These are phyloP conservation scores for Apophysomyces elegans DNA, from an alignment of 371 early-diverging fungal genomes.

Conservation along the genomic window DNA sequence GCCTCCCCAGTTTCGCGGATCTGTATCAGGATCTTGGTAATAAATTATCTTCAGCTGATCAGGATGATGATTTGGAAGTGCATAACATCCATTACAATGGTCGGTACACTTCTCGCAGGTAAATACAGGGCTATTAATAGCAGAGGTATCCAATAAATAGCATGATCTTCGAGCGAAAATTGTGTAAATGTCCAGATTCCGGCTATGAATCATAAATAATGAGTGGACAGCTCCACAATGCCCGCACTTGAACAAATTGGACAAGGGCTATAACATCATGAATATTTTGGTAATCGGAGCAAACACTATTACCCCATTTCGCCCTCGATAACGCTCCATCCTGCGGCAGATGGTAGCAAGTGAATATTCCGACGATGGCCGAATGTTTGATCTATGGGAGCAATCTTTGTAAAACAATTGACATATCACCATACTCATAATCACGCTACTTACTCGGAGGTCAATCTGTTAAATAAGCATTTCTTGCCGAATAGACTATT, in stretches of 20 bases:
- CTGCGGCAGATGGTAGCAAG: slow-evolving; percentile 33
- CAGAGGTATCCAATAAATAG: not conserved
- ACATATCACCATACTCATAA: not conserved
- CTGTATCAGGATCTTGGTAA: not conserved
- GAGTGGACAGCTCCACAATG: slow-evolving; percentile 18
- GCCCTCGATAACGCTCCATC: slow-evolving; percentile 27
- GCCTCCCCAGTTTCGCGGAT: slow-evolving; percentile 1
- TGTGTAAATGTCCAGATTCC: slow-evolving; percentile 15
- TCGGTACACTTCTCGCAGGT: slow-evolving; percentile 23
- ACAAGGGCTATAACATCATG: slow-evolving; percentile 4
- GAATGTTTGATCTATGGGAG: not conserved
- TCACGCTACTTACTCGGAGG: not conserved
- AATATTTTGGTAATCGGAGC: not conserved
- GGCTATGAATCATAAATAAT: slow-evolving; percentile 10
- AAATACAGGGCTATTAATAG: slow-evolving; percentile 15
- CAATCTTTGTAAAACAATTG: not conserved
- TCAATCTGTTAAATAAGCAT: not conserved
- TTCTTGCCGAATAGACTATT: slow-evolving; percentile 15
- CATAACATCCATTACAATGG: slow-evolving; percentile 12
- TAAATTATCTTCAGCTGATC: not conserved
- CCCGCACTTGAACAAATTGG: slow-evolving; percentile 28
- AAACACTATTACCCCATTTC: slow-evolving; percentile 12
- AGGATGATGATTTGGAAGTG: not conserved
- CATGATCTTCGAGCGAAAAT: slow-evolving; percentile 23
- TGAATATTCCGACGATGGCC: slow-evolving; percentile 11